Conservation (phyloP, 73 alveolate genomes). For the Tetrahymena thermophila region DNA sequence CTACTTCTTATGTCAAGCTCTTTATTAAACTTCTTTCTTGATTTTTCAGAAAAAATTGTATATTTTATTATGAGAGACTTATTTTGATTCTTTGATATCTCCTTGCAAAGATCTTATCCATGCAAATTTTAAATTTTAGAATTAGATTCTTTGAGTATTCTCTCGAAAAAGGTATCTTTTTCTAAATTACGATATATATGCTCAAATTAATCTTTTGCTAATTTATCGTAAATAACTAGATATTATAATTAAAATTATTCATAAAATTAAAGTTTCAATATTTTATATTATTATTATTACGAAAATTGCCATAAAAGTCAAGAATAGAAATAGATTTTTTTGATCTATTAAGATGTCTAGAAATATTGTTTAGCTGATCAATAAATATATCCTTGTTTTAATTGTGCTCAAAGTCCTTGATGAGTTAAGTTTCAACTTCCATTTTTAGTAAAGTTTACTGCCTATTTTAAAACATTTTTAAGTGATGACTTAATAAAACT, state of each 20-base stretch:
- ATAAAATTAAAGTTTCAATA: too few relatives aligned
- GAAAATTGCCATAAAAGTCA: background rate
- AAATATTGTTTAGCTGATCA: background rate
- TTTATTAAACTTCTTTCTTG: background rate
- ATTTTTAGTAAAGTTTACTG: background rate
- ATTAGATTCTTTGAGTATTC: background rate
- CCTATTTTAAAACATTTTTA: background rate
- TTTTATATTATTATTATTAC: background rate
- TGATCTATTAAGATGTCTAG: background rate
- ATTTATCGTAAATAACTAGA: background rate
- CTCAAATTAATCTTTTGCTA: background rate
- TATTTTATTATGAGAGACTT: background rate
- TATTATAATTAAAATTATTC: too few relatives aligned
- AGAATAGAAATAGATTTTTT: background rate
- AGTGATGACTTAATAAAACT: background rate
- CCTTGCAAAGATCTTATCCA: background rate
- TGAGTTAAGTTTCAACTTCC: background rate
- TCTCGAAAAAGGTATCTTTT: background rate
- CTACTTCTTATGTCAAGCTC: background rate
- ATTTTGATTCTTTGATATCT: background rate
- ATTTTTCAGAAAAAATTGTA: background rate
- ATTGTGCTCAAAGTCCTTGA: background rate
- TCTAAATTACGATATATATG: background rate
- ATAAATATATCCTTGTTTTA: background rate
- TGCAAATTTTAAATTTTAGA: background rate